These are phyloP conservation scores for Alternaria infectoria DNA, from an alignment of 2,329 filamentous ascomycete genomes.

Conservation along the genomic window DNA sequence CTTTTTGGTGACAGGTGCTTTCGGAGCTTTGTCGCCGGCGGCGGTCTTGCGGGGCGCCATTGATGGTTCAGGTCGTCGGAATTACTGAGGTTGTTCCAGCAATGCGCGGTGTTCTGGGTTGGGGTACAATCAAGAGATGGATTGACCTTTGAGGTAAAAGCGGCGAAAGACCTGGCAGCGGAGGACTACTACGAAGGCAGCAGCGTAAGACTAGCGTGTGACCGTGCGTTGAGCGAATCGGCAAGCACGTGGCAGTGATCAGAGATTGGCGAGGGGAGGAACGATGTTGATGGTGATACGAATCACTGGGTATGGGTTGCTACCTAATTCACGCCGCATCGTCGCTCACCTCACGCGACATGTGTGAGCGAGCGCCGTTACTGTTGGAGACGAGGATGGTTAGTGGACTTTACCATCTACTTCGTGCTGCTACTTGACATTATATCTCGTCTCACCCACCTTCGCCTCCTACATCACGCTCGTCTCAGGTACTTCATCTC, in stretches of 20 bases:
- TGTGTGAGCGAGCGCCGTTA: background rate
- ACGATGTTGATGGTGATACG: background rate
- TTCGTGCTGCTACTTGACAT: background rate
- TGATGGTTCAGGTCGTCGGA: background rate
- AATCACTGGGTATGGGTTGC: background rate
- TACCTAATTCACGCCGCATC: background rate
- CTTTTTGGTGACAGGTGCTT: background rate
- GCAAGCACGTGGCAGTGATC: background rate
- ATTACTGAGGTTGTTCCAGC: background rate
- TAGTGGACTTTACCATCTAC: background rate
- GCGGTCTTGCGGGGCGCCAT: constrained; percentile 4
- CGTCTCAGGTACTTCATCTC: background rate
- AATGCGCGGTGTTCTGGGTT: background rate
- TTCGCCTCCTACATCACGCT: background rate
- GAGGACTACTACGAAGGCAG: background rate
- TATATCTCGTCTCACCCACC: background rate
- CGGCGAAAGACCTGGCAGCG: background rate
- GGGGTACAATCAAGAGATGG: background rate
- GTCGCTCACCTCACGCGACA: background rate
- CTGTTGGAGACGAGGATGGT: background rate
- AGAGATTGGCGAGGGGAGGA: background rate
- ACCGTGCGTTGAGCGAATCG: background rate
- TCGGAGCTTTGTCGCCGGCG: background rate
- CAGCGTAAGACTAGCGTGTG: background rate
- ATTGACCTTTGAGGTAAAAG: background rate